Evolutionary conservation across 257 asterid genomes (phyloP), one percentile per base, ranked within the genome.

Genomic region (Mentha longifolia): DNA sequence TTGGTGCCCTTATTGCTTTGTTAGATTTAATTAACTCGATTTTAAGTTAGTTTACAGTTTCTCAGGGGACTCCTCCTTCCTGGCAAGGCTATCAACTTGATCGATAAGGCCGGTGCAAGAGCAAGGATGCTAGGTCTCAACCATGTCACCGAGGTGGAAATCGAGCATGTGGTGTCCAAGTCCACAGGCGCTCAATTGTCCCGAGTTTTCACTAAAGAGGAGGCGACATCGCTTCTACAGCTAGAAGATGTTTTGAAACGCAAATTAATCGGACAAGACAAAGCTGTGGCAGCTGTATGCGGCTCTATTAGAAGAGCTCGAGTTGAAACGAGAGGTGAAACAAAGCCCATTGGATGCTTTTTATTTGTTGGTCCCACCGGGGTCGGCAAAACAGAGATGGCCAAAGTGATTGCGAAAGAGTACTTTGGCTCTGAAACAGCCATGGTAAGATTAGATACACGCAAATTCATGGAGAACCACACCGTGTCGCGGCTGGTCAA

Each of bases 381-480:
- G 52, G 52, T 47, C 8, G 52, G 52, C 3, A 47, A 47, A 47
- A 47, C 52, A 47, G 52, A 47, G 19, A 47, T 47, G 52, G 52
- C 52, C 52, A 47, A 5, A 47, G 52, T 47, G 15, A 3, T 47
- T 3, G 19, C 19, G 7, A 47, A 15, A 5, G 52, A 47, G 9
- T 47, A 15, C 9, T 47, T 47, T 47, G 52, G 52, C 52, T 47
- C 52, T 0, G 17, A 47, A 72, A 89, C 85, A 56, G 91, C 92
- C 2, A 81, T 86, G 87, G 84, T 83, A 55, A 77, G 92, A 73
- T 83, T 89, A 0, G 96, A 89, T 47, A 86, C 86, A 92, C 81
- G 87, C 45, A 88, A 89, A 65, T 89, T 78, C 76, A 82, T 80
- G 89, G 92, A 89, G 81, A 66, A 79, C 12, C 91, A 86, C 73